Base-by-base conservation (phyloP, 176 grass and related monocot genomes). In the Zoysia japonica region DNA sequence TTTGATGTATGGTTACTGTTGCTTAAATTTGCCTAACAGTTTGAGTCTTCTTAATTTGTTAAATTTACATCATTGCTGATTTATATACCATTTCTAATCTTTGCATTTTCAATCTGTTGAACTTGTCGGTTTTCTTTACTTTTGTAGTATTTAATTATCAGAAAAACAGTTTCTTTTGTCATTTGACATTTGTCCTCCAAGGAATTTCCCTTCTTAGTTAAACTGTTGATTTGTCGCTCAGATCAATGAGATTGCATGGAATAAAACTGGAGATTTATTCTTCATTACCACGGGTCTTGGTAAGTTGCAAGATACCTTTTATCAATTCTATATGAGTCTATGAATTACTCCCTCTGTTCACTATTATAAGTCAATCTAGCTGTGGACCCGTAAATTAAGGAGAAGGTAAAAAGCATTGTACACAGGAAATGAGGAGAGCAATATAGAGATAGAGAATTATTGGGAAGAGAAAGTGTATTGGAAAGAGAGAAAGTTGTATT, bases 201-300 rank as follows among this genome's bases (percentile, higher is more conserved):
- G 28, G 28, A 28, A 28, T 28, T 28, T 28, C 28, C 28, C 28
- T 28, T 68, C 45, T 84, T 20, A 86, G 68, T 64, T 89, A 67
- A 70, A 75, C 9, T 82, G 38, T 59, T 82, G 45, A 36, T 86
- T 76, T 90, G 57, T 76, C 75, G 16, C 67, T 87, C 80, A 99
- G 96, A 90, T 99, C 73, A 99, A 99, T 89, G 96, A 99, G 88
- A 95, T 99, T 80, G 92, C 96, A 74, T 99, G 96, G 96, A 99
- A 91, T 80, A 99, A 90, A 91, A 90, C 90, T 89, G 96, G 96
- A 68, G 96, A 99, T 69, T 76, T 95, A n/a, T 99, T 99, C 87
- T 99, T 99, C 79, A 92, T 99, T 28, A 99, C 96, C 72, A 99
- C 96, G 55, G 96, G 96, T 19, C 89, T 91, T 80, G 96, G 96